These are phyloP conservation scores for Vigna hirtella DNA, from an alignment of 306 rosid species.

Conservation along the genomic window DNA sequence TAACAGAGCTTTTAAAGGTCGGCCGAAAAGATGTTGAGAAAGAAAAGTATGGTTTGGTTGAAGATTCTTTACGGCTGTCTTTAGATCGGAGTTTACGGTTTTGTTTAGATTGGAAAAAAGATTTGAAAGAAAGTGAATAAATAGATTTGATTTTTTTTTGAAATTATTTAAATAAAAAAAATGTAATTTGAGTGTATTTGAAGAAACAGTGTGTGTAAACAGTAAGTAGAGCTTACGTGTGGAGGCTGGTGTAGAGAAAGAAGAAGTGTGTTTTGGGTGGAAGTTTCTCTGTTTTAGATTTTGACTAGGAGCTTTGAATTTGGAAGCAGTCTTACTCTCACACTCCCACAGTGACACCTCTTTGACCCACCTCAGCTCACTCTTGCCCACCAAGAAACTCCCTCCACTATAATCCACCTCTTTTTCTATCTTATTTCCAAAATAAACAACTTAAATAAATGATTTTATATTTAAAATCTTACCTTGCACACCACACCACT, in stretches of 20 bases:
- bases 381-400: conserved; percentile 63
- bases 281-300: background rate
- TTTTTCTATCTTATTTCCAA: too few species aligned
- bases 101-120: too few species aligned
- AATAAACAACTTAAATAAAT: too few species aligned
- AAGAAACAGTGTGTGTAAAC: too few species aligned
- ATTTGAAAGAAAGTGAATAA: too few species aligned
- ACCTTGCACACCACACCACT: conserved; percentile 55
- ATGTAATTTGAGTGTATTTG: too few species aligned
- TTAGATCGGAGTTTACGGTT: too few species aligned
- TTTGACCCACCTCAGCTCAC: conserved; percentile 53
- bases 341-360: conserved; percentile 11
- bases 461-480: too few species aligned
- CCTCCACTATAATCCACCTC: conserved; percentile 42
- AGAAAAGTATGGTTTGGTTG: conserved; percentile 31
- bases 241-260: conserved; percentile 41
- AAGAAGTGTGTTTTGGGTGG: too few species aligned
- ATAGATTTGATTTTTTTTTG: too few species aligned
- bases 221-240: background rate
- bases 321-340: conserved; percentile 48
- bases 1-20: conserved; percentile 23
- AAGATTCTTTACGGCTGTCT: too few species aligned
- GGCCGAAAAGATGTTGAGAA: conserved; percentile 35
- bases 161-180: too few species aligned
- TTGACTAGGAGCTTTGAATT: conserved; percentile 59